Percentiles rank a stretch among this genome's conserved stretches.
These are phyloP conservation scores for Cenchrus fungigraminus DNA, from an alignment of 176 grass and related monocot species.

Conservation along the genomic window DNA sequence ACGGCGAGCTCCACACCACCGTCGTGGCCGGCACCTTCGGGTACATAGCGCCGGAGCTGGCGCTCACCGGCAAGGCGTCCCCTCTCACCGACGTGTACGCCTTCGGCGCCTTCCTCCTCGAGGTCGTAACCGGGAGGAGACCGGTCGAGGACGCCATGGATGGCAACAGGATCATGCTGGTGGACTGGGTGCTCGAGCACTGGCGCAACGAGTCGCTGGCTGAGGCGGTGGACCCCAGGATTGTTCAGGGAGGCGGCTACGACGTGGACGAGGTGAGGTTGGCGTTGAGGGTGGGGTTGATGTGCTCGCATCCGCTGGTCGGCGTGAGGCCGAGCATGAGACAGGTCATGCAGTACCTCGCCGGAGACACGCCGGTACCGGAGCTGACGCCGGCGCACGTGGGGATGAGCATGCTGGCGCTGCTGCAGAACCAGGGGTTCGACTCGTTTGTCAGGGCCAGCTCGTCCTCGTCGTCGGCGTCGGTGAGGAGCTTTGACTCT, in stretches of 20 bases:
- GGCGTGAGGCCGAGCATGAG: conserved; percentile 21
- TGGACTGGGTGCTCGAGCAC: conserved; percentile 12
- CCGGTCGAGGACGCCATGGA: not conserved
- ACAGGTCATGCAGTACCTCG: conserved; percentile 39
- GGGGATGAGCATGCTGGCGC: conserved; percentile 20
- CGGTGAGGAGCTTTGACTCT: not conserved
- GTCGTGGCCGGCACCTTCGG: conserved; percentile 23
- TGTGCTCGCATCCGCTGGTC: conserved; percentile 26
- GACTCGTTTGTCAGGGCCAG: not conserved
- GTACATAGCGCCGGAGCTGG: conserved; percentile 21
- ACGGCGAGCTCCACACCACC: conserved; percentile 16
- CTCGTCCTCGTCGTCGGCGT: not conserved
- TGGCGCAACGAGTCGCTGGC: not conserved
- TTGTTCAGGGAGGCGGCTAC: not conserved
- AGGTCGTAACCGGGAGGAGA: not conserved
- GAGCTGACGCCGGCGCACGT: not conserved
- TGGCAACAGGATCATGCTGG: not conserved
- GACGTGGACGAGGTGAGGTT: not conserved
- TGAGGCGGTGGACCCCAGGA: conserved; percentile 8
- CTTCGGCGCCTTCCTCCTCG: conserved; percentile 21
- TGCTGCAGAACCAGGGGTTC: not conserved
- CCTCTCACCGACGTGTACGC: conserved; percentile 28
- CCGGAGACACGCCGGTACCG: not conserved
- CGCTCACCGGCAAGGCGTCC: conserved; percentile 13
- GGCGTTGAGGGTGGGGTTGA: conserved; percentile 13